These are phyloP conservation scores for Aphanomyces stellatus DNA, from an alignment of 352 stramenopile species.

Conservation along the genomic window DNA sequence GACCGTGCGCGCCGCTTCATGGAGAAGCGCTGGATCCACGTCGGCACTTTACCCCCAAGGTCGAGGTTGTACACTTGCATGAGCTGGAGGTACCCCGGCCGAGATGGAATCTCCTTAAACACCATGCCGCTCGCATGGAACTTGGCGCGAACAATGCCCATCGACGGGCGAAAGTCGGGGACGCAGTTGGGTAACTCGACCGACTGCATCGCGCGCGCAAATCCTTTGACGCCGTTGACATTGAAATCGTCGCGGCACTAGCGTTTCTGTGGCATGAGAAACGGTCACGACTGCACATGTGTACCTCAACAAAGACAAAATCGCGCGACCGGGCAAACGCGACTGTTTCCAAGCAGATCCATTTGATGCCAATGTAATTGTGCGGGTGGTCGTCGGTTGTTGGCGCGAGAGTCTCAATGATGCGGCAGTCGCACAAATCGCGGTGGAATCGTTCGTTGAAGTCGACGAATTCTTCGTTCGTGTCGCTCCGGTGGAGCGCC, in stretches of 20 bases:
- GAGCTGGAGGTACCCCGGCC: background rate
- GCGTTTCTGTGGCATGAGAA: background rate
- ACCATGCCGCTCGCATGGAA: background rate
- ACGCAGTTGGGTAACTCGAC: slow-evolving; percentile 30
- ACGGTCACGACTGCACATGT: background rate
- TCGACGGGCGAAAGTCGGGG: background rate
- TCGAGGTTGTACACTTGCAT: background rate
- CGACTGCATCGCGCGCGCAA: slow-evolving; percentile 50
- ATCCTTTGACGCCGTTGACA: slow-evolving; percentile 38
- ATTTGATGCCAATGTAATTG: slow-evolving; percentile 75
- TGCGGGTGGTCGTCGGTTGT: slow-evolving; percentile 63
- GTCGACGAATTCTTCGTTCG: background rate
- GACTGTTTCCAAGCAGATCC: slow-evolving; percentile 57
- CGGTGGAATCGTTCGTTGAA: background rate
- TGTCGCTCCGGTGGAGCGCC: background rate
- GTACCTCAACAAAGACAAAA: slow-evolving; percentile 51
- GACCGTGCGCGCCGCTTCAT: background rate
- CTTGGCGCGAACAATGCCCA: background rate
- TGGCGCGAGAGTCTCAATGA: slow-evolving; percentile 46
- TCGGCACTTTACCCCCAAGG: background rate
- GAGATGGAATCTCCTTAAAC: background rate
- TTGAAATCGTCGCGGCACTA: slow-evolving; percentile 81
- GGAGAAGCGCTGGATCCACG: too few relatives aligned
- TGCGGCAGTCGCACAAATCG: slow-evolving; percentile 68
- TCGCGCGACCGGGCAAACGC: slow-evolving; percentile 75